phyloP scores from a whole-genome alignment of 2,329 filamentous ascomycete species.

The Didymella pomorum region DNA sequence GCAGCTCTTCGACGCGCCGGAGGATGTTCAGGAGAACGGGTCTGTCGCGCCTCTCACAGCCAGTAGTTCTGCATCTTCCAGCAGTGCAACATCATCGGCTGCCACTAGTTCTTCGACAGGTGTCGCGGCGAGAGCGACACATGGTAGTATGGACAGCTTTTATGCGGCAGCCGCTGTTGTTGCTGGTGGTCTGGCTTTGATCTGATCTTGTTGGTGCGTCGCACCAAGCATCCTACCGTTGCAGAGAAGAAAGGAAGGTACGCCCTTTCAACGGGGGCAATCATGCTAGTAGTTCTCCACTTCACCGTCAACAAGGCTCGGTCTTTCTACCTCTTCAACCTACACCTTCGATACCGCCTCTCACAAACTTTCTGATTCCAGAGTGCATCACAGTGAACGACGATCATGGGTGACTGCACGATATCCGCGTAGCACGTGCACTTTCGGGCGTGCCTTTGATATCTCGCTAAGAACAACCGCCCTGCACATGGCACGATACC shows the following conservation, averaged over 20 bases:
- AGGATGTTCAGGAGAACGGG: neutral
- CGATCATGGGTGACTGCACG: too few relatives aligned
- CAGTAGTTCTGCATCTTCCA: neutral
- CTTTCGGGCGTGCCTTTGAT: neutral
- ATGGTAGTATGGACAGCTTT: neutral
- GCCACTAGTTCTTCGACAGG: neutral
- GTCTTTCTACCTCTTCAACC: too few relatives aligned
- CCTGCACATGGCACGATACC: neutral
- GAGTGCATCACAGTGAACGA: neutral
- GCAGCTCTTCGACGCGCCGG: neutral
- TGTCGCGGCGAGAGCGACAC: neutral
- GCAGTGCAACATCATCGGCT: neutral
- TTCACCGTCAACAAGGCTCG: neutral
- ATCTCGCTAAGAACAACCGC: neutral
- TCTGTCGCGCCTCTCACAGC: neutral
- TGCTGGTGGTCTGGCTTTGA: neutral
- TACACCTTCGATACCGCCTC: neutral
- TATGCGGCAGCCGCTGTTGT: neutral
- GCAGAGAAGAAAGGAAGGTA: neutral
- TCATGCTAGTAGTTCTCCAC: slow-evolving; percentile 2
- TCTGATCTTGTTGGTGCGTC: neutral
- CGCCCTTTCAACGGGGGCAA: neutral
- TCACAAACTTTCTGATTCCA: neutral
- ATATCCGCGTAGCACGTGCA: neutral
- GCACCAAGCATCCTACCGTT: neutral